phyloP scores from a whole-genome alignment of 177 flowering plant species.

The Vitis hybrid region DNA sequence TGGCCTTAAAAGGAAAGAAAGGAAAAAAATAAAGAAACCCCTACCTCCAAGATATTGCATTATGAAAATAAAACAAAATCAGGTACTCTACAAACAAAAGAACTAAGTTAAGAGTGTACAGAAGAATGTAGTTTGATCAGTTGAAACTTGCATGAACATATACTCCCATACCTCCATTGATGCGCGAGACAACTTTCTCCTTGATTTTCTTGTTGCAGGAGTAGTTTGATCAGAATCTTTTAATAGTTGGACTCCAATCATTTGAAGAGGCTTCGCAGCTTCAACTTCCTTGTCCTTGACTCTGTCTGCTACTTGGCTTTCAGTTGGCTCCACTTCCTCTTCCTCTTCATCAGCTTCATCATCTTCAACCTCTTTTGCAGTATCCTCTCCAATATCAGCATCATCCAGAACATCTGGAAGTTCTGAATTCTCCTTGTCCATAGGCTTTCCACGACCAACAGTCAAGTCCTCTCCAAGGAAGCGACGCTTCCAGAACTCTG shows the following conservation, averaged over 20 bases:
- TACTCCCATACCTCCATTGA: constrained; percentile 52
- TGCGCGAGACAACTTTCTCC: constrained; percentile 46
- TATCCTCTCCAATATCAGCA: constrained; percentile 58
- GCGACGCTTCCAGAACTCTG: constrained; percentile 97
- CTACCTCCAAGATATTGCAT: no score
- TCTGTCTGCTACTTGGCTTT: constrained; percentile 59
- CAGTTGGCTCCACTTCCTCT: constrained; percentile 59
- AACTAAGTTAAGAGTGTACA: background rate
- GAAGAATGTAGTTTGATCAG: background rate
- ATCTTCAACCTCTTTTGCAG: constrained; percentile 60
- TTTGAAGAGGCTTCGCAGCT: constrained; percentile 78
- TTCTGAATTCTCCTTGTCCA: constrained; percentile 36
- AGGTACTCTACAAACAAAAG: background rate
- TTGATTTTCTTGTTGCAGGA: constrained; percentile 50
- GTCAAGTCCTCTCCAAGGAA: constrained; percentile 84
- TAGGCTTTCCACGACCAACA: constrained; percentile 29
- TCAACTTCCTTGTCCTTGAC: constrained; percentile 76
- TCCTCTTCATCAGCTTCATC: constrained; percentile 68
- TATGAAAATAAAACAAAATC: background rate
- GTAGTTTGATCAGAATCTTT: constrained; percentile 69
- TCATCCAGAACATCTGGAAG: constrained; percentile 51
- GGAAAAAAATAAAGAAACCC: background rate
- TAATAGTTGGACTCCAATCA: constrained; percentile 92
- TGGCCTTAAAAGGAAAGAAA: background rate
- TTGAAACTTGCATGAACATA: background rate